Base-by-base conservation (phyloP, 2,329 filamentous ascomycete species). In the Zymoseptoria crescenta region DNA sequence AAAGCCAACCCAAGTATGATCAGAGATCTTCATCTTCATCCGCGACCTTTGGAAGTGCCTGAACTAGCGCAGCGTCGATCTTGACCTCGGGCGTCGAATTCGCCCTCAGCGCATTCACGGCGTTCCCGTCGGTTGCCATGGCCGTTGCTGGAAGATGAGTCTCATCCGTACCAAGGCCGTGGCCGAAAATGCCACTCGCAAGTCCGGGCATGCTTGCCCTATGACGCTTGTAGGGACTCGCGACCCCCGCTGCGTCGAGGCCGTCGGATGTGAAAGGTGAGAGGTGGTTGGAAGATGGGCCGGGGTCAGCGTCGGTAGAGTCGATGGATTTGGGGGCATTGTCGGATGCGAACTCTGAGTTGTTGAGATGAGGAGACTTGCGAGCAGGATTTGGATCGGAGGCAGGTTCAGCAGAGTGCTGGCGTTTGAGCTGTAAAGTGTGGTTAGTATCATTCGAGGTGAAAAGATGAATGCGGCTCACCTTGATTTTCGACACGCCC, bases 401-500 rank as follows among this genome's bases (percentile, higher is more conserved):
- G 20, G 87, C 78, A 9, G 85, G 86, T 55, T 91, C 89, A 48
- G 82, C 83, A 8, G 89, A 92, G 72, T 91, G 88, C 64, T 88
- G 87, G 64, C 89, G 83, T 79, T 93, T 93, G 63, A 93, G 84
- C 89, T 92, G 68, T 68, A 45, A 35, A 4, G 24, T 58, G 24
- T 58, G 63, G 73, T 69, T 58, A 62, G 57, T 58, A 52, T 49
- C 8, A 8, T 55, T 16, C 29, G 35, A 49, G 29, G 20, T 27
- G 3, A 41, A 52, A 51, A n/a, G 1, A 21, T n/a, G 13, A 2
- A 21, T 21, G 24, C 8, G 13, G 48, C 83, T 70, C 80, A 91
- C 89, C 75, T 86, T 88, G 73, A 94, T 93, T 66, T 90, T 87
- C 68, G 89, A 84, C 55, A 94, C 88, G 53, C 89, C 88, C 63